These are phyloP conservation scores for Discostella stelligeroides DNA, from an alignment of 108 stramenopile genomes.

Conservation along the genomic window DNA sequence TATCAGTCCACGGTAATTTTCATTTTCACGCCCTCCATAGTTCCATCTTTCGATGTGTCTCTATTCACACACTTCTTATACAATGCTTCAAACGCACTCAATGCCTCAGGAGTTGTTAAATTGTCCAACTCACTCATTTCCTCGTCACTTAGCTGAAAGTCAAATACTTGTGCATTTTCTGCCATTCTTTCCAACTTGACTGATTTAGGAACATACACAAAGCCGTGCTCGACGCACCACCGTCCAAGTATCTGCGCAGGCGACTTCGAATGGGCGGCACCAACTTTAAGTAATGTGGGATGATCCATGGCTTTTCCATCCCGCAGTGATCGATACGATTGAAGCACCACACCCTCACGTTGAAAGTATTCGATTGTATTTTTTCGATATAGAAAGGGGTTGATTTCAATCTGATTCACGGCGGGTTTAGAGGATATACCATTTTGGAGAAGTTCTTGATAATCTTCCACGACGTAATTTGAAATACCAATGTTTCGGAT, in stretches of 20 bases:
- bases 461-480: constrained; percentile 86
- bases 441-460: constrained; percentile 73
- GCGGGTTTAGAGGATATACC: constrained; percentile 62
- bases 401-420: constrained; percentile 95
- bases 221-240: constrained; percentile 93
- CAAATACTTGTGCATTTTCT: constrained; percentile 91
- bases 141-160: constrained; percentile 73
- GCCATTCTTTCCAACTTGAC: constrained; percentile 83
- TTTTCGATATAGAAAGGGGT: constrained; percentile 87
- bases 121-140: constrained; percentile 72
- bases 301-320: constrained; percentile 87
- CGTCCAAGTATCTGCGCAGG: constrained; percentile 90
- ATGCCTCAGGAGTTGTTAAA: constrained; percentile 75
- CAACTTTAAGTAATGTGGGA: constrained; percentile 64
- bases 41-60: constrained; percentile 91
- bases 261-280: constrained; percentile 54
- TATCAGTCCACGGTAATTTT: constrained; percentile 78
- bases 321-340: constrained; percentile 86
- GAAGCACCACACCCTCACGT: constrained; percentile 80
- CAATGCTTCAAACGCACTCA: constrained; percentile 63
- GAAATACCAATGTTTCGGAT: constrained; percentile 72
- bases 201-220: constrained; percentile 88
- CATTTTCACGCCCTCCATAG: constrained; percentile 90
- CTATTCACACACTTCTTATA: constrained; percentile 90
- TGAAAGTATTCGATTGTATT: constrained; percentile 78